Evolutionary conservation across 352 stramenopile genomes (phyloP).

Genomic region (Aphanomyces invadans): DNA sequence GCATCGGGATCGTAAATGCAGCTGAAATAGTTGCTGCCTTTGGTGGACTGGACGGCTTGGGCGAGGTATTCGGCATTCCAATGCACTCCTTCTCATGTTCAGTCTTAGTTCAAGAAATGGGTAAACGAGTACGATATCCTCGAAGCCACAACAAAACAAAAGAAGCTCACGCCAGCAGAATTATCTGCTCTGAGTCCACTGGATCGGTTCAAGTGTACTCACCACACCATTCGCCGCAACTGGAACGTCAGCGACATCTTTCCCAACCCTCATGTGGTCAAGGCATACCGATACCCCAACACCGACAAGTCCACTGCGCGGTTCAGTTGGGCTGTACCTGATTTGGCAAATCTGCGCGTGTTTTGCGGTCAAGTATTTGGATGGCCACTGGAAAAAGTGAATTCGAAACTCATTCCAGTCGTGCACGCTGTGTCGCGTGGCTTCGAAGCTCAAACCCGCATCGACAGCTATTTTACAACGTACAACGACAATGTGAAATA

Average conservation of each 20-base stretch:
- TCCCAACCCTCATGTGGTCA: slow-evolving; percentile 85
- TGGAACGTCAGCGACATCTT: slow-evolving; percentile 93
- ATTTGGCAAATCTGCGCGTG: slow-evolving; percentile 74
- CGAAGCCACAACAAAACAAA: slow-evolving; percentile 46
- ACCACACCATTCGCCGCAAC: slow-evolving; percentile 81
- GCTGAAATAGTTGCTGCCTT: slow-evolving; percentile 72
- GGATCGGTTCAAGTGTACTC: slow-evolving; percentile 86
- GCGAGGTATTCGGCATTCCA: slow-evolving; percentile 44
- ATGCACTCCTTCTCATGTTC: too few relatives aligned
- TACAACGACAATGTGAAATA: slow-evolving; percentile 96
- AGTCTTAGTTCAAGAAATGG: slow-evolving; percentile 26
- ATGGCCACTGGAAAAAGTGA: slow-evolving; percentile 89
- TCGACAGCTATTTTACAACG: slow-evolving; percentile 93
- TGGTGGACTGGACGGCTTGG: slow-evolving; percentile 76
- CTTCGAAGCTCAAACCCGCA: slow-evolving; percentile 65
- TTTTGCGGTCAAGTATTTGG: slow-evolving; percentile 89
- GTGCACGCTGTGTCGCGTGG: slow-evolving; percentile 42
- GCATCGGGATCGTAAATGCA: slow-evolving; percentile 80
- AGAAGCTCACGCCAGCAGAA: slow-evolving; percentile 47
- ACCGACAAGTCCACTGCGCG: slow-evolving; percentile 64
- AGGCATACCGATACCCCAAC: slow-evolving; percentile 91
- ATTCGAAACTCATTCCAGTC: slow-evolving; percentile 86
- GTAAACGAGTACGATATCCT: slow-evolving; percentile 54
- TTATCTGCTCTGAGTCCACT: slow-evolving; percentile 39
- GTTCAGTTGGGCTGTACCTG: slow-evolving; percentile 91